phyloP scores from a whole-genome alignment of 345 rosid species.

The Gynandropsis gynandra region DNA sequence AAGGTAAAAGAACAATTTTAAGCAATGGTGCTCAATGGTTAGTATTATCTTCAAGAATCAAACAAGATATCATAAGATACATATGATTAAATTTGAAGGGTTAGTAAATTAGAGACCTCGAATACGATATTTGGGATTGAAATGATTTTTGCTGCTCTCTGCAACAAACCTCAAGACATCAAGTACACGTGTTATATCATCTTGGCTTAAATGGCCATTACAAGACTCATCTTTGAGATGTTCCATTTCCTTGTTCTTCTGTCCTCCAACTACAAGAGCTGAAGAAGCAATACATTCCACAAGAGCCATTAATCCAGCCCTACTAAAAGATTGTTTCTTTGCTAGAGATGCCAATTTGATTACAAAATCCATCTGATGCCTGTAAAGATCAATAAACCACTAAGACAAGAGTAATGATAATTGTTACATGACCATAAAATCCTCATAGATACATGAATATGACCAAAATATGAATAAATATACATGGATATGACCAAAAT shows the following conservation, averaged over 20 bases:
- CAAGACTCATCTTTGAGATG: slow-evolving; percentile 27
- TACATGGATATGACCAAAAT: not conserved
- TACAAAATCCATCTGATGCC: slow-evolving; percentile 52
- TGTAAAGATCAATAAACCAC: slow-evolving; percentile 28
- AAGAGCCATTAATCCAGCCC: slow-evolving; percentile 87
- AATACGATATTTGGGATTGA: slow-evolving; percentile 81
- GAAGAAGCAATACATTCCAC: slow-evolving; percentile 72
- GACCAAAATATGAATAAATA: slow-evolving; percentile 8
- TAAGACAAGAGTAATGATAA: not conserved
- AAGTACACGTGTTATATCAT: slow-evolving; percentile 41
- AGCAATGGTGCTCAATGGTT: not conserved
- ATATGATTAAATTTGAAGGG: slow-evolving; percentile 20
- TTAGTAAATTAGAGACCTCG: slow-evolving; percentile 50
- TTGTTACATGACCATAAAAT: not conserved
- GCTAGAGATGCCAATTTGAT: slow-evolving; percentile 57
- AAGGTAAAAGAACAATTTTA: slow-evolving; percentile 10
- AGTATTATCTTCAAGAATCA: slow-evolving; percentile 6
- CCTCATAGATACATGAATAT: slow-evolving; percentile 4
- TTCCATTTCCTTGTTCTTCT: slow-evolving; percentile 23
- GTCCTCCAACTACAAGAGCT: slow-evolving; percentile 36
- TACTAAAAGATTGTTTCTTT: slow-evolving; percentile 65
- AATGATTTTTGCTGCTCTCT: slow-evolving; percentile 92
- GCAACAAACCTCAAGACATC: slow-evolving; percentile 67
- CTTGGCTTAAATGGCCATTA: slow-evolving; percentile 20
- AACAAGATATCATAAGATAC: slow-evolving; percentile 1